Evolutionary conservation across 768 basidiomycete genomes (phyloP).

Genomic region (Podaxis rugospora): DNA sequence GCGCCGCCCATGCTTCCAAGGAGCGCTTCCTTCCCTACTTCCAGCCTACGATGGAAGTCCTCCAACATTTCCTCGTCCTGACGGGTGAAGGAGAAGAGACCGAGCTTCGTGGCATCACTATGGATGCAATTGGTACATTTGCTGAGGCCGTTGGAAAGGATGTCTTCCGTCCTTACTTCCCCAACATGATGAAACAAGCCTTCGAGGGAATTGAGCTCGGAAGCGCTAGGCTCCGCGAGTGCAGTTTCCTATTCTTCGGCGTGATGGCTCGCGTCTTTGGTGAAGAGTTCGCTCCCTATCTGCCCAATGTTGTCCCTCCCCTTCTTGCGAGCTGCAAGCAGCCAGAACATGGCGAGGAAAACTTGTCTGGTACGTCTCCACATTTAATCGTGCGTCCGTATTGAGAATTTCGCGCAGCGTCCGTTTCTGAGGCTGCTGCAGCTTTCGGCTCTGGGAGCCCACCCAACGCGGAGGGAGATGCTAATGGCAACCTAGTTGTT

Average conservation of each 20-base stretch:
- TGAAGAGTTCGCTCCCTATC: constrained; percentile 87
- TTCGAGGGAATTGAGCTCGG: constrained; percentile 88
- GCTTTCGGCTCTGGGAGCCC: constrained; percentile 74
- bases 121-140: constrained; percentile 98
- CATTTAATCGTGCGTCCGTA: neutral
- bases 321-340: constrained; percentile 82
- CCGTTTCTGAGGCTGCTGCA: constrained; percentile 48
- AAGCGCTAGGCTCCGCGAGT: constrained; percentile 85
- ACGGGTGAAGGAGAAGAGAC: constrained; percentile 87
- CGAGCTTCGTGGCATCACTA: constrained; percentile 93
- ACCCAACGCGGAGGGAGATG: constrained; percentile 52
- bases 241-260: constrained; percentile 97
- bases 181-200: constrained; percentile 93
- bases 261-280: constrained; percentile 98
- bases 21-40: constrained; percentile 92
- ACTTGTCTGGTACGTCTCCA: constrained; percentile 33
- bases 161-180: constrained; percentile 91
- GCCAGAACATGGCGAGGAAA: constrained; percentile 69
- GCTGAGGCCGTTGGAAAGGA: constrained; percentile 96
- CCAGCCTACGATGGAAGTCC: constrained; percentile 81
- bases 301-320: constrained; percentile 81
- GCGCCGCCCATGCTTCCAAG: constrained; percentile 95
- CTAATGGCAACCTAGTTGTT: constrained; percentile 50
- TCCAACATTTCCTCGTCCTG: constrained; percentile 85
- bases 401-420: constrained; percentile 29